Conservation (phyloP, 176 grass and related monocot genomes). For the Bromus sterilis region DNA sequence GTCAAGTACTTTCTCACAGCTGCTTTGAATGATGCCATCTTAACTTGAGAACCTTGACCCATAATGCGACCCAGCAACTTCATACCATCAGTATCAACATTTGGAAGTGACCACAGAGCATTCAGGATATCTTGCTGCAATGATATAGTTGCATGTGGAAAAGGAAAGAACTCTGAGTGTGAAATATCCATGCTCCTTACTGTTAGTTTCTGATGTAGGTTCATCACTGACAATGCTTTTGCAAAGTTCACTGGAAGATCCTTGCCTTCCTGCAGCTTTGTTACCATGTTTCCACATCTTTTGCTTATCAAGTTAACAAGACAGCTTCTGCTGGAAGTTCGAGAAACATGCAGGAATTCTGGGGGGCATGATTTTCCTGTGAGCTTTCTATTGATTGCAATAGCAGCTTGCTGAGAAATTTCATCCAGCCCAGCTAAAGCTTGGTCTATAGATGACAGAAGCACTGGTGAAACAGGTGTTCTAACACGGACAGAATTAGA, state of each 20-base stretch:
- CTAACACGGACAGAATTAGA: constrained; percentile 21
- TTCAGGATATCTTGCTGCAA: constrained; percentile 32
- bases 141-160: constrained; percentile 9
- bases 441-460: constrained; percentile 27
- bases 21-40: not conserved
- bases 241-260: constrained; percentile 26
- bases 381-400: constrained; percentile 35
- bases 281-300: constrained; percentile 17
- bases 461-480: constrained; percentile 17
- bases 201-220: constrained; percentile 18
- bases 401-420: constrained; percentile 17
- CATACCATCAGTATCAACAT: not conserved
- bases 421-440: constrained; percentile 18
- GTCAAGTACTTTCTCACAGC: constrained; percentile 32
- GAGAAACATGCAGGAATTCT: not conserved
- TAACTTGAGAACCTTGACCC: constrained; percentile 10
- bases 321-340: not conserved
- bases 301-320: constrained; percentile 3
- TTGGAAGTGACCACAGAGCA: constrained; percentile 34
- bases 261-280: constrained; percentile 17
- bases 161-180: constrained; percentile 35
- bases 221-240: constrained; percentile 28
- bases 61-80: constrained; percentile 16
- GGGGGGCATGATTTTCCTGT: constrained; percentile 11
- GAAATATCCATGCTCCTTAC: constrained; percentile 16